Percentiles rank a stretch among this genome's conserved stretches.
Evolutionary conservation across 352 stramenopile genomes (phyloP).

Genomic region (Phytophthora boehmeriae): DNA sequence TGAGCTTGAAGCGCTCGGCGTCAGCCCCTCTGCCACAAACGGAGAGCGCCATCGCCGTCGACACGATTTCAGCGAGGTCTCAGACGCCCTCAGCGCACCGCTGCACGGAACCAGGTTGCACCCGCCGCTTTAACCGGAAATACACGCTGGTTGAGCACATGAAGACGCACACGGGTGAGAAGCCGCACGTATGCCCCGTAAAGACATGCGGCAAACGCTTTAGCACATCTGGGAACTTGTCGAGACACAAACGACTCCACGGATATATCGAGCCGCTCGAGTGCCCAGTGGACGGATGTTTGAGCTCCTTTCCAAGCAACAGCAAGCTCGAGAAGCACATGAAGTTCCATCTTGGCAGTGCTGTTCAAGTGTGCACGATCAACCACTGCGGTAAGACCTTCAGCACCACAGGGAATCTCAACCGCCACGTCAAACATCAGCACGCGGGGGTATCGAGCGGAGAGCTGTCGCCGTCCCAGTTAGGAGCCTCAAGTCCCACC

Average conservation of each 20-base stretch:
- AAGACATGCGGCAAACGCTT: slow-evolving; percentile 53
- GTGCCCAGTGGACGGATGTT: slow-evolving; percentile 42
- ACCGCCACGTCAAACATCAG: slow-evolving; percentile 54
- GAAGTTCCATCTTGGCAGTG: slow-evolving; percentile 51
- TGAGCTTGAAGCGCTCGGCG: slow-evolving; percentile 13
- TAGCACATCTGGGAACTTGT: slow-evolving; percentile 60
- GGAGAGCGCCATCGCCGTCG: slow-evolving; percentile 3
- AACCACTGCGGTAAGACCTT: slow-evolving; percentile 63
- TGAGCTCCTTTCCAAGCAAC: slow-evolving; percentile 47
- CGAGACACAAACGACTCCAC: slow-evolving; percentile 59
- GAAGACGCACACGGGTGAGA: slow-evolving; percentile 63
- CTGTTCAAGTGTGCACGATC: slow-evolving; percentile 50
- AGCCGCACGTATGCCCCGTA: slow-evolving; percentile 48
- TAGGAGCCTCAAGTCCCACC: slow-evolving; percentile 23
- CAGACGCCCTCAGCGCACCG: slow-evolving; percentile 11
- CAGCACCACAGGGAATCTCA: slow-evolving; percentile 58
- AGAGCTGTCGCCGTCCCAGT: slow-evolving; percentile 14
- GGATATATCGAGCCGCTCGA: slow-evolving; percentile 44
- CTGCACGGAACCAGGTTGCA: slow-evolving; percentile 31
- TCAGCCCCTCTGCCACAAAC: slow-evolving; percentile 16
- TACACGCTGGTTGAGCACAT: slow-evolving; percentile 59
- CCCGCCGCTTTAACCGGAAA: slow-evolving; percentile 46
- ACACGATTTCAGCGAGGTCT: slow-evolving; percentile 8
- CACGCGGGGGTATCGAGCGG: slow-evolving; percentile 20
- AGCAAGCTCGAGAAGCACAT: slow-evolving; percentile 67